A percentile compares a stretch with the other conserved stretches of the same genome.
Conservation (phyloP, 495 filamentous ascomycete genomes). For the Lophiostoma macrostomum region DNA sequence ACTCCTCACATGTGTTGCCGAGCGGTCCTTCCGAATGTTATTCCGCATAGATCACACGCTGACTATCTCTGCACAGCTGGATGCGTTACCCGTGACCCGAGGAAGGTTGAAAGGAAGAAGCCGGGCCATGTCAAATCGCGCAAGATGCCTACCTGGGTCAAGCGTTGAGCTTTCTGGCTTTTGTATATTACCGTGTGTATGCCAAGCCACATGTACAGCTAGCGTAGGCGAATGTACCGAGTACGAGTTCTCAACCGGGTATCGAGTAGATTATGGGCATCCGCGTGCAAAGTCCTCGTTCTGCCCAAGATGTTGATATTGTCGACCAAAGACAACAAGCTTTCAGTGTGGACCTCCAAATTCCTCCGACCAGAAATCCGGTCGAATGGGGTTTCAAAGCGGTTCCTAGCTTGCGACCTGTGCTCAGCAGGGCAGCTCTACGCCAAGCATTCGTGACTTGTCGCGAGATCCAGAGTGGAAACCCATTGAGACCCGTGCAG, state of each 20-base stretch:
- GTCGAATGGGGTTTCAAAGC: no score
- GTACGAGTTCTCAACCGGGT: neutral
- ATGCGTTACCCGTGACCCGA: constrained; percentile 84
- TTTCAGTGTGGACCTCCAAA: no score
- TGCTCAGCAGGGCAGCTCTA: no score
- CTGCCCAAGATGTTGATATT: no score
- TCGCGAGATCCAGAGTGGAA: neutral
- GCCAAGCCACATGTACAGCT: constrained; percentile 5
- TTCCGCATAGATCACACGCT: constrained; percentile 11
- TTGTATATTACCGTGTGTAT: constrained; percentile 28
- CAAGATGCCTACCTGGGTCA: constrained; percentile 99
- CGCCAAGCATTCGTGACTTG: constrained; percentile 9
- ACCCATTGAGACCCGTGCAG: neutral
- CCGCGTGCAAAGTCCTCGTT: neutral
- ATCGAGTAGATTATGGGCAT: neutral
- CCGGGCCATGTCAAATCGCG: constrained; percentile 89
- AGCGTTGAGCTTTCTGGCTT: constrained; percentile 54
- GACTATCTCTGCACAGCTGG: constrained; percentile 62
- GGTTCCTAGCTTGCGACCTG: neutral
- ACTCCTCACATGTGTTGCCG: no score
- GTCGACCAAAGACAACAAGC: no score
- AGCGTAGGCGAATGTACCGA: neutral
- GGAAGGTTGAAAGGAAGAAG: constrained; percentile 97
- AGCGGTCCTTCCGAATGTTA: no score
- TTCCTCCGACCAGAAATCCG: no score